These are phyloP conservation scores for Prunus mongolica DNA, from an alignment of 306 rosid genomes.

Conservation along the genomic window DNA sequence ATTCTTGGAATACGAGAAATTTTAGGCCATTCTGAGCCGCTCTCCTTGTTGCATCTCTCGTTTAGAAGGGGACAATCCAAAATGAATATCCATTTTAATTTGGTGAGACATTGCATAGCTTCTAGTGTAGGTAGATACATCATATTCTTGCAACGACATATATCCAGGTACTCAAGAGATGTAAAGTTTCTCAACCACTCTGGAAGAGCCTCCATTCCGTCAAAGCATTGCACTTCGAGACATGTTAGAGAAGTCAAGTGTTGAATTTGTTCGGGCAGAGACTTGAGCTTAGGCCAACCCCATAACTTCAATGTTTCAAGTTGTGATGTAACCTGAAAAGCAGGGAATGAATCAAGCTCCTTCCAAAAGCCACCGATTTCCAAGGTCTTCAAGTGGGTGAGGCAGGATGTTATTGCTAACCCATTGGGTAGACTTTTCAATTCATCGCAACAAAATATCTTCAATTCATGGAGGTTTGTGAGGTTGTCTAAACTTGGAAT, in stretches of 20 bases:
- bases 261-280: too few relatives aligned
- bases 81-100: neutral
- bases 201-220: neutral
- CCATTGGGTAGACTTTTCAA: too few relatives aligned
- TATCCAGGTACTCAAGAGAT: neutral
- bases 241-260: too few relatives aligned
- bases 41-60: neutral
- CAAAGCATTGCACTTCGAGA: too few relatives aligned
- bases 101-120: neutral
- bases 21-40: neutral
- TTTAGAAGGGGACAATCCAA: neutral
- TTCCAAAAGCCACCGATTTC: too few relatives aligned
- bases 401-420: too few relatives aligned
- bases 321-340: neutral
- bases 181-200: neutral
- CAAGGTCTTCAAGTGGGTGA: too few relatives aligned
- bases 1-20: neutral
- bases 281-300: too few relatives aligned
- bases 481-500: neutral
- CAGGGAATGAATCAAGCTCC: too few relatives aligned
- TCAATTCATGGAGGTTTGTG: neutral
- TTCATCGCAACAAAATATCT: neutral
- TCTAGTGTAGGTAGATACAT: neutral
- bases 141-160: neutral
- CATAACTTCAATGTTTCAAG: neutral